Evolutionary conservation across 306 rosid genomes (phyloP), one percentile per base, ranked within the genome.

Genomic region (Rubus parviflorus): DNA sequence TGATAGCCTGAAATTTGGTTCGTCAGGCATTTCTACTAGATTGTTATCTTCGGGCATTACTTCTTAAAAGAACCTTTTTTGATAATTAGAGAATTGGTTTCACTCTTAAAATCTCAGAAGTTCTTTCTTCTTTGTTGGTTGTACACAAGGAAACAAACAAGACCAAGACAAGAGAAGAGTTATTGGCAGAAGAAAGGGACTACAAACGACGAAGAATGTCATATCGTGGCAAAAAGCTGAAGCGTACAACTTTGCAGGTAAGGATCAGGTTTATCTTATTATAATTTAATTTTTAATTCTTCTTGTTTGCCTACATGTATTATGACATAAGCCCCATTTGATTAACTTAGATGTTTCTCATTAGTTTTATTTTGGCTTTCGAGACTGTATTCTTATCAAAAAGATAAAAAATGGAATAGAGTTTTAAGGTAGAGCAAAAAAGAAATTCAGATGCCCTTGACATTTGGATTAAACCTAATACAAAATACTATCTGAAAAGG

Each of bases 161-260:
- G 86, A 78, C 69, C 70, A 95, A 92, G 86, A 95, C 97, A 61
- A 80, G 82, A 47, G 98, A 95, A 84, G 98, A 95, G 79, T 76
- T 95, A 79, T 83, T 95, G 22, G 98, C 97, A 75, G 97, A 95
- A 83, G 97, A 92, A 84, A 90, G 98, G 82, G 98, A 95, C 84
- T 90, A 88, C 87, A 95, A 95, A 82, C 90, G 98, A 51, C 88
- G 97, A 78, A 90, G 97, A 78, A 95, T 89, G 97, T 89, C 98
- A 66, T 95, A 95, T 77, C 97, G 98, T 80, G 98, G 97, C 65
- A 92, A 90, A 90, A 95, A 92, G 86, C 79, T 75, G 72, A 94
- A 90, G 82, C 83, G 91, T 73, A 80, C 93, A 75, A 68, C 86
- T 75, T 41, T 87, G 75, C 93, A 95, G 95, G 98, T 95, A 84